Evolutionary conservation across 2,329 filamentous ascomycete genomes (phyloP), one percentile per base, ranked within the genome.

Genomic region (Alternaria gansuensis): DNA sequence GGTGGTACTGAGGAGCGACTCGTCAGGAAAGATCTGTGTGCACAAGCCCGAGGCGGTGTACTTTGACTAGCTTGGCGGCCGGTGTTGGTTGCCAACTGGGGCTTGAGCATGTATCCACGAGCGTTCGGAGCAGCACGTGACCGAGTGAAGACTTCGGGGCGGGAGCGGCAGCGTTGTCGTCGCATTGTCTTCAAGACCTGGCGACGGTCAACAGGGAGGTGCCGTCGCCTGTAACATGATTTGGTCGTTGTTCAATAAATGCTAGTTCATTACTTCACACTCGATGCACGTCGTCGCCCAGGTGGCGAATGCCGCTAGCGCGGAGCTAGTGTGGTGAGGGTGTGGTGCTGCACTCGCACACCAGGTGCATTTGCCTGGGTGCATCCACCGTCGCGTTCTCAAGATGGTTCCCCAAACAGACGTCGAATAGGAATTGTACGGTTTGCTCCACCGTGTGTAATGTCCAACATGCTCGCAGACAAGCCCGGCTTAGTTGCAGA

Each of bases 31-130:
- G 69, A 73, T 78, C 28, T 77, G 73, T 31, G 78, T 81, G 49
- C 79, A 81, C 51, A 81, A 81, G 69, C 76, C 79, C 3, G 77
- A 81, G 21, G 76, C 74, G 31, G 77, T 79, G 51, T 80, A 77
- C 59, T 81, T 80, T 59, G 79, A 79, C 45, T 78, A 70, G 53
- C 31, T 40, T n/a, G 13, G 48, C 24, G 7, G 21, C 24, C 13
- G 17, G 26, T n/a, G 13, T 28, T n/a, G 23, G 13, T 28, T n/a
- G 23, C 23, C 4, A 8, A 28, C 6, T n/a, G 40, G 24, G 28
- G 24, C 24, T 9, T 14, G 14, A 23, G 29, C 44, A 46, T 23
- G 13, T 21, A 11, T 33, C 13, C 7, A 46, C 44, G 29, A 13
- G 21, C 8, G 17, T 24, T 46, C 11, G 44, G 44, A 33, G 14